phyloP scores from a whole-genome alignment of 2,329 filamentous ascomycete species.

The Talaromyces albobiverticillius region DNA sequence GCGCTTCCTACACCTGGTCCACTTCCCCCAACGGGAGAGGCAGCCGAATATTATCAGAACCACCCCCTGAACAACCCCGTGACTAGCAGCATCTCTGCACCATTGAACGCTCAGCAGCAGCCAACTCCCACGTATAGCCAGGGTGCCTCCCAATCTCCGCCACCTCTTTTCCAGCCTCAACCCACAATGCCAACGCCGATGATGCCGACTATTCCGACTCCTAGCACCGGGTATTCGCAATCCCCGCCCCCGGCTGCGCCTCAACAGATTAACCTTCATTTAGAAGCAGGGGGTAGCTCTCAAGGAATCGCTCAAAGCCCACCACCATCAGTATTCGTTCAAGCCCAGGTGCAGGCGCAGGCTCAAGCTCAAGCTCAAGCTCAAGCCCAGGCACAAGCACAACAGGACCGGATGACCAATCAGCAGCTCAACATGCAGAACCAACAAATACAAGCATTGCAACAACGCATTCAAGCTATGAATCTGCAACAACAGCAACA shows the following conservation, averaged over 20 bases:
- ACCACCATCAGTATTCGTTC: background rate
- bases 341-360: too few species aligned
- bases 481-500: slow-evolving; percentile 11
- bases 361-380: too few species aligned
- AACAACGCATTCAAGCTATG: slow-evolving; percentile 12
- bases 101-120: background rate
- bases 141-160: background rate
- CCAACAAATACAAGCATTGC: slow-evolving; percentile 9
- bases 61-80: background rate
- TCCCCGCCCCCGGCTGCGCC: background rate
- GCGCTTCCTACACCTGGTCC: background rate
- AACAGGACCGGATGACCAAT: background rate
- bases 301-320: background rate
- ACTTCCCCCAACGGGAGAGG: background rate
- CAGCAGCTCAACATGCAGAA: slow-evolving; percentile 1
- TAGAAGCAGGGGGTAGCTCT: background rate
- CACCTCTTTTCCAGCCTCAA: background rate
- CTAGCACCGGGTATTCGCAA: background rate
- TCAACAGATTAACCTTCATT: background rate
- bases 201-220: background rate
- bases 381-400: too few species aligned
- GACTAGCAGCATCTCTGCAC: background rate
- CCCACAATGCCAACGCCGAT: background rate
- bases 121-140: background rate
- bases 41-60: slow-evolving; percentile 2